Evolutionary conservation across 345 rosid species (phyloP).

Genomic region (Gossypium thurberi): DNA sequence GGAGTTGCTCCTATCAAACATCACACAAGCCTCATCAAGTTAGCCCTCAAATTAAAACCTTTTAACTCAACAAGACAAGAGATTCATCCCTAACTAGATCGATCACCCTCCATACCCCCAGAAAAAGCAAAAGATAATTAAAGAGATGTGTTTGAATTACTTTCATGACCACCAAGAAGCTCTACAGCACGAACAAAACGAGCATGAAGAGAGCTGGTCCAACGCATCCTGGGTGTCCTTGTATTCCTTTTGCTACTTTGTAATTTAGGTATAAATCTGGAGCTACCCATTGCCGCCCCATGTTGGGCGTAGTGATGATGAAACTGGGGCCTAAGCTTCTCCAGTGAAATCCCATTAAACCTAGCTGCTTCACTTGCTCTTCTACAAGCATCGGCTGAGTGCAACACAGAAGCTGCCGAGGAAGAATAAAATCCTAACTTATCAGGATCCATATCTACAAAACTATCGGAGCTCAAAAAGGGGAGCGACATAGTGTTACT

Average conservation of each 20-base stretch:
- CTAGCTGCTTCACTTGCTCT: constrained; percentile 17
- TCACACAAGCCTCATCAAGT: not conserved
- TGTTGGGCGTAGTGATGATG: constrained; percentile 11
- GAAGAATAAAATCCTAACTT: constrained; percentile 16
- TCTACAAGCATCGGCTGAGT: constrained; percentile 10
- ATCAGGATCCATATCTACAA: constrained; percentile 21
- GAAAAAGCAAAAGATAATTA: not conserved
- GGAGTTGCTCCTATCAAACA: constrained; percentile 62
- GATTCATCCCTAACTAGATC: not conserved
- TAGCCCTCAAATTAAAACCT: not conserved
- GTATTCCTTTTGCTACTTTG: constrained; percentile 42
- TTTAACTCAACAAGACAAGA: no score
- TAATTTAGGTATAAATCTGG: constrained; percentile 45
- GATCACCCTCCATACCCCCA: not conserved
- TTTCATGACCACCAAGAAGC: constrained; percentile 93
- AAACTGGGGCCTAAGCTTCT: constrained; percentile 6
- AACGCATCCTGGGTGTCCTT: constrained; percentile 84
- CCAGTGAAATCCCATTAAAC: constrained; percentile 29
- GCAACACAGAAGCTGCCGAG: not conserved
- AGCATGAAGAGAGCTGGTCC: constrained; percentile 86
- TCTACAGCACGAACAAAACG: constrained; percentile 86
- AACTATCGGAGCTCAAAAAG: not conserved
- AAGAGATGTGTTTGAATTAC: constrained; percentile 25
- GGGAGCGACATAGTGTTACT: constrained; percentile 15
- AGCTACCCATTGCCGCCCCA: constrained; percentile 23